Evolutionary conservation across 352 stramenopile genomes (phyloP).

Genomic region (Phytophthora pisi): DNA sequence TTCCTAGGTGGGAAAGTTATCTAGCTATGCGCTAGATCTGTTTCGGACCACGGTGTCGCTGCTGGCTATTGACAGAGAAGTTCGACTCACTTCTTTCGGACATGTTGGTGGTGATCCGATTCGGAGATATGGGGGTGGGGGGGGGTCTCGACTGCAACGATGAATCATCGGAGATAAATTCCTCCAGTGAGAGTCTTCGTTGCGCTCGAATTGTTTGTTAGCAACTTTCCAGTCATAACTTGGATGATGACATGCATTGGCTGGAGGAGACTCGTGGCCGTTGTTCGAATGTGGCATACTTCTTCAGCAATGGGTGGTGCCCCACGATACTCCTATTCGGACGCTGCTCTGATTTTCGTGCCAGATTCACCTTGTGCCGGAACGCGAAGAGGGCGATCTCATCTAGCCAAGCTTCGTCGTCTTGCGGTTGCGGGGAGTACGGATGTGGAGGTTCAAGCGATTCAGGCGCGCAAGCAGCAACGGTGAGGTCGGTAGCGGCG

Average conservation of each 20-base stretch:
- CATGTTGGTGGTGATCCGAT: neutral
- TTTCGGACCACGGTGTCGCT: neutral
- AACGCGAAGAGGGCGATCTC: constrained; percentile 28
- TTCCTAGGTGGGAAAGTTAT: neutral
- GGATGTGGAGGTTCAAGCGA: neutral
- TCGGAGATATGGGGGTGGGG: neutral
- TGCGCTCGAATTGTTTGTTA: too few species aligned
- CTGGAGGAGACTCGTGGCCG: neutral
- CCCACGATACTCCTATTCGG: constrained; percentile 2
- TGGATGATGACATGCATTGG: neutral
- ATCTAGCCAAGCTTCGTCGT: constrained; percentile 31
- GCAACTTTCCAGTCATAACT: neutral
- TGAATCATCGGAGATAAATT: neutral
- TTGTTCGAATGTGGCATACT: constrained; percentile 7
- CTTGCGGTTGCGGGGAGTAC: constrained; percentile 5
- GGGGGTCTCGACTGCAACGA: neutral
- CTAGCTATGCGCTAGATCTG: too few species aligned
- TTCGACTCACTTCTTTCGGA: neutral
- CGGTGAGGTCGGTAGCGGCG: neutral
- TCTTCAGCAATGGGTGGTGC: constrained; percentile 6
- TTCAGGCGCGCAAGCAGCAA: neutral
- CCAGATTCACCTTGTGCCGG: constrained; percentile 19
- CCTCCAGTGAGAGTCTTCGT: neutral
- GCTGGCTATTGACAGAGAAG: neutral
- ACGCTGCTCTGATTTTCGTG: constrained; percentile 10